Evolutionary conservation across 805 yeast species (phyloP).

Genomic region (Blastobotrys americana): DNA sequence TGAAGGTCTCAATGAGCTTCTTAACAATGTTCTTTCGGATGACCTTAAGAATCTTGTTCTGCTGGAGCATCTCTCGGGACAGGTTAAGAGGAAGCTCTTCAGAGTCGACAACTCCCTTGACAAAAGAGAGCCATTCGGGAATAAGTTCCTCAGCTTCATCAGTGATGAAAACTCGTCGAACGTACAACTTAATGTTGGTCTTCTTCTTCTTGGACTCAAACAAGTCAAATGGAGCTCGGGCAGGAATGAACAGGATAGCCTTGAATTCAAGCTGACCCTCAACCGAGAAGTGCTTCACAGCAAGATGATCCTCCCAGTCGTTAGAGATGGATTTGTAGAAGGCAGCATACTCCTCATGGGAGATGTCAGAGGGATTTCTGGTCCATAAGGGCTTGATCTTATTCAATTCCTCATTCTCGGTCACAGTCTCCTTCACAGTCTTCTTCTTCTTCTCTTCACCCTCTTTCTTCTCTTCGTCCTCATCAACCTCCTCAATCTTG

Average conservation of each 20-base stretch:
- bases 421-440: constrained; percentile 85
- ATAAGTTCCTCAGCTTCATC: constrained; percentile 99
- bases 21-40: constrained; percentile 98
- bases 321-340: constrained; percentile 98
- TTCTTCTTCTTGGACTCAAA: constrained; percentile 99
- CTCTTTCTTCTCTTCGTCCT: constrained; percentile 62
- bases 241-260: constrained; percentile 95
- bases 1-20: constrained; percentile 97
- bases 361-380: constrained; percentile 94
- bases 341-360: constrained; percentile 97
- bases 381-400: constrained; percentile 99
- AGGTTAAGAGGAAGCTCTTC: constrained; percentile 99
- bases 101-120: constrained; percentile 99
- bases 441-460: constrained; percentile 72
- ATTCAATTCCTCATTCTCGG: constrained; percentile 97
- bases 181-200: constrained; percentile 96
- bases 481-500: constrained; percentile 68
- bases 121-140: constrained; percentile 97
- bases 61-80: constrained; percentile 99
- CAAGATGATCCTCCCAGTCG: constrained; percentile 99
- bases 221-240: constrained; percentile 98
- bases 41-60: constrained; percentile 98
- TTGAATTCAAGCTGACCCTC: constrained; percentile 99
- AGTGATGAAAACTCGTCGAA: constrained; percentile 98
- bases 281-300: constrained; percentile 98